A percentile compares a stretch with the other conserved stretches of the same genome.
Conservation (phyloP, 352 stramenopile species). For the Elongisporangium prolatum region DNA sequence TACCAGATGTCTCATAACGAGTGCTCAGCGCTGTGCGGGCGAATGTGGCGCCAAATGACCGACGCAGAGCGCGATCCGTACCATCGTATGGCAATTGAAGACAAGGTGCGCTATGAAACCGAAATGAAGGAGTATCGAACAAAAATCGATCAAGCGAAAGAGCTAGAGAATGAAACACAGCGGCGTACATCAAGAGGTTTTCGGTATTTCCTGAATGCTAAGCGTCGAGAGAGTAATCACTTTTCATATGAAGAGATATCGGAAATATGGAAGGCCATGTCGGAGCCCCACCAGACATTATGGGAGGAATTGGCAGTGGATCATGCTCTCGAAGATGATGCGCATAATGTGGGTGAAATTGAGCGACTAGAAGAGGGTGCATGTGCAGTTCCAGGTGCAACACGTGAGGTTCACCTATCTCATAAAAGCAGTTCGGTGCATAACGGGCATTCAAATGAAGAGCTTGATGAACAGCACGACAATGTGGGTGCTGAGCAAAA, state of each 20-base stretch:
- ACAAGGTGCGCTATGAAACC: constrained; percentile 42
- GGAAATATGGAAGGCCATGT: constrained; percentile 30
- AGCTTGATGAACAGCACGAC: not conserved
- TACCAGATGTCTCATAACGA: constrained; percentile 71
- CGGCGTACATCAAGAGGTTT: constrained; percentile 9
- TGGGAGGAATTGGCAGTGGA: constrained; percentile 32
- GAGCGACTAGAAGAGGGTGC: constrained; percentile 22
- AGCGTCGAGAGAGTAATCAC: constrained; percentile 20
- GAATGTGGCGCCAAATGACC: constrained; percentile 56
- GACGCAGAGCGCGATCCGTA: constrained; percentile 43
- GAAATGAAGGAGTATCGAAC: constrained; percentile 28
- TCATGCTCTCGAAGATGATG: constrained; percentile 2
- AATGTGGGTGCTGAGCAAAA: constrained; percentile 3
- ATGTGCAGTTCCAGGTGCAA: constrained; percentile 11
- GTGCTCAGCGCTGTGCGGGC: constrained; percentile 47
- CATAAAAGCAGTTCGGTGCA: not conserved
- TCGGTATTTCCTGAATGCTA: constrained; percentile 26
- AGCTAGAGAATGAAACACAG: not conserved
- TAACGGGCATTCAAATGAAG: not conserved
- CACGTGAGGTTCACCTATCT: not conserved
- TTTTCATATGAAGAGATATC: constrained; percentile 21
- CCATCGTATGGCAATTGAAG: constrained; percentile 43
- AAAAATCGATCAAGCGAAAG: constrained; percentile 10
- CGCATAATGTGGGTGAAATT: constrained; percentile 11
- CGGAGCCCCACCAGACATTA: constrained; percentile 25